These are phyloP conservation scores for Cercospora nicotianae DNA, from an alignment of 2,329 filamentous ascomycete genomes.

Conservation along the genomic window DNA sequence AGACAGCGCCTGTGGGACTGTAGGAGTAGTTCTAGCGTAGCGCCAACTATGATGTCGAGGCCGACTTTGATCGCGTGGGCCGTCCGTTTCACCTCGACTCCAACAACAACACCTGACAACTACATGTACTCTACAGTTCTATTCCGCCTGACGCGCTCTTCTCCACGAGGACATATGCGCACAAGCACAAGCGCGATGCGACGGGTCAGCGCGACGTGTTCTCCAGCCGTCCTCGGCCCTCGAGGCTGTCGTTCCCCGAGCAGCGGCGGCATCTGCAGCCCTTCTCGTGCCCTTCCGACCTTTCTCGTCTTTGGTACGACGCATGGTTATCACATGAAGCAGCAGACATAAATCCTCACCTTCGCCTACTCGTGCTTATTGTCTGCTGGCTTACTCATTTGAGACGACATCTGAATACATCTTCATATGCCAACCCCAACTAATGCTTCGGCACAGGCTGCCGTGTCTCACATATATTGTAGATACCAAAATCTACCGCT, in stretches of 20 bases:
- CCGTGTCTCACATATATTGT: neutral
- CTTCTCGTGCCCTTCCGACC: neutral
- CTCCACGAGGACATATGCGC: neutral
- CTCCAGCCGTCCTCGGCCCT: neutral
- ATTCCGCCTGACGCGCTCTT: neutral
- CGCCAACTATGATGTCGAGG: neutral
- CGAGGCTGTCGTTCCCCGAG: neutral
- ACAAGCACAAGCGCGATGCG: neutral
- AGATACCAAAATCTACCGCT: neutral
- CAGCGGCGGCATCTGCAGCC: neutral
- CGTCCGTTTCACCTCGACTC: neutral
- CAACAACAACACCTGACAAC: neutral
- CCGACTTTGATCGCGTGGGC: conserved; percentile 1
- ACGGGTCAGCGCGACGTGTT: neutral
- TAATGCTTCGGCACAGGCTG: neutral
- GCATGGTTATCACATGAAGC: neutral
- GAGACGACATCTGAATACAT: neutral
- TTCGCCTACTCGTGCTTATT: neutral
- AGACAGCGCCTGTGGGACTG: neutral
- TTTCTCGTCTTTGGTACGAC: neutral
- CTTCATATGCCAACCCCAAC: neutral
- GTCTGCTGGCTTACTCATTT: neutral
- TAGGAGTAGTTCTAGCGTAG: neutral
- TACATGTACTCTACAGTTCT: neutral
- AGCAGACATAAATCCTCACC: neutral